Evolutionary conservation across 2,329 filamentous ascomycete genomes (phyloP).

Genomic region (Arthrinium puccinioides): DNA sequence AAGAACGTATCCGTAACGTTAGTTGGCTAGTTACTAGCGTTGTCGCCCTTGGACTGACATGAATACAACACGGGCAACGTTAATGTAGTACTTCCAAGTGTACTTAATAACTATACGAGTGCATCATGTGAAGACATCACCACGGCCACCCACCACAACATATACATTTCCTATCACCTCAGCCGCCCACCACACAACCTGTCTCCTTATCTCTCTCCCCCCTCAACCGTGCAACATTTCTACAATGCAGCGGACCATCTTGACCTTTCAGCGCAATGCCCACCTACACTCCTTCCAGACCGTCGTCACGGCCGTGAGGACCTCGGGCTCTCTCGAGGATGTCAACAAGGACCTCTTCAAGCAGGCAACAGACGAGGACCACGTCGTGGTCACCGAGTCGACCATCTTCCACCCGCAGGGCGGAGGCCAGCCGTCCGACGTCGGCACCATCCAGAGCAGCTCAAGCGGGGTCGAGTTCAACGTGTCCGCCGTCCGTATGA

Average conservation of each 20-base stretch:
- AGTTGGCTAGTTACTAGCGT: too few relatives aligned
- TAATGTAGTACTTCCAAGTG: too few relatives aligned
- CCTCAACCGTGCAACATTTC: neutral
- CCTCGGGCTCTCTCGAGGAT: conserved; percentile 42
- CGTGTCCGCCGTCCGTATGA: conserved; percentile 51
- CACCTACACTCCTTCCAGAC: conserved; percentile 21
- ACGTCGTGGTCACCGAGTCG: conserved; percentile 51
- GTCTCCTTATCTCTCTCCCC: too few relatives aligned
- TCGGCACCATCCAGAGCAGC: conserved; percentile 43
- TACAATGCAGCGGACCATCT: conserved; percentile 28
- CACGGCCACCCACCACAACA: too few relatives aligned
- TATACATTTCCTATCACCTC: too few relatives aligned
- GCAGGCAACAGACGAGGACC: conserved; percentile 38
- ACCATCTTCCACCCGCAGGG: conserved; percentile 75
- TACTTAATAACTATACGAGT: too few relatives aligned
- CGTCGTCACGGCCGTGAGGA: conserved; percentile 36
- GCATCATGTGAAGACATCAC: too few relatives aligned
- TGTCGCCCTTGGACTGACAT: too few relatives aligned
- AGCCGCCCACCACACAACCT: too few relatives aligned
- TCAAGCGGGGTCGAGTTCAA: conserved; percentile 31
- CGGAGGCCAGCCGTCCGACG: conserved; percentile 65
- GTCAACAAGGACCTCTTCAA: conserved; percentile 52
- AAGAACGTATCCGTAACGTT: too few relatives aligned
- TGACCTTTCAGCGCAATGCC: conserved; percentile 29
- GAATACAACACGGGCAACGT: too few relatives aligned